Evolutionary conservation across 2,329 filamentous ascomycete species (phyloP), one percentile per base, ranked within the genome.

Genomic region (Periconia sp.): DNA sequence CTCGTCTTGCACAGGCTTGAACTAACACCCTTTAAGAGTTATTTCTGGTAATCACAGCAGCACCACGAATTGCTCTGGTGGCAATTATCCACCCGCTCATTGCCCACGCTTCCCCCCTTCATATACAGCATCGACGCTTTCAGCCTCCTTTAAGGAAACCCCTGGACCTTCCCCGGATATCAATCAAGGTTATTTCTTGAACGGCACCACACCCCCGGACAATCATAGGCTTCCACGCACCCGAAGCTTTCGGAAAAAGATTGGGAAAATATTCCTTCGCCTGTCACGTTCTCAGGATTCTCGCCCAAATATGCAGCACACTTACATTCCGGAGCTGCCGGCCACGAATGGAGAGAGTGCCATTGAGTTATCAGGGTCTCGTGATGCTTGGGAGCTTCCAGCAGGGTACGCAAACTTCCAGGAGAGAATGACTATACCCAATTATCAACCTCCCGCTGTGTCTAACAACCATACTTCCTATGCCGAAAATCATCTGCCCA

Each of bases 231-330:
- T 47, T 9, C 48, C 54, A 14, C 54, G 31, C 18, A 17, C 8
- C 14, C 35, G 50, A 47, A 53, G 42, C 27, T 19, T 53, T 18
- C 45, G 47, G 17, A 45, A 49, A 23, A 33, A 17, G 20, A 41
- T 55, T 18, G 46, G 49, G 20, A 55, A 41, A 15, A 45, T 55
- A 20, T 44, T 56, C 41, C 2, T 27, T 15, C 17, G 23, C 10
- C 40, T 49, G 14, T 49, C 33, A 41, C 41, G 41, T 46, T 27
- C 23, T 8, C 23, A 27, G 23, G 23, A 8, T 27, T 27, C 23
- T 8, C 23, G 23, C 23, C 23, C 23, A 27, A 27, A 27, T 5
- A 5, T 27, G 8, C 23, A 27, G 23, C 23, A 27, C 23, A 3
- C 23, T 8, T 8, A 27, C 23, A 8, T 27, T 27, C 23, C 23